Evolutionary conservation across 441 rosid species (phyloP), one percentile per base, ranked within the genome.

Genomic region (Eugenia klotzschiana): DNA sequence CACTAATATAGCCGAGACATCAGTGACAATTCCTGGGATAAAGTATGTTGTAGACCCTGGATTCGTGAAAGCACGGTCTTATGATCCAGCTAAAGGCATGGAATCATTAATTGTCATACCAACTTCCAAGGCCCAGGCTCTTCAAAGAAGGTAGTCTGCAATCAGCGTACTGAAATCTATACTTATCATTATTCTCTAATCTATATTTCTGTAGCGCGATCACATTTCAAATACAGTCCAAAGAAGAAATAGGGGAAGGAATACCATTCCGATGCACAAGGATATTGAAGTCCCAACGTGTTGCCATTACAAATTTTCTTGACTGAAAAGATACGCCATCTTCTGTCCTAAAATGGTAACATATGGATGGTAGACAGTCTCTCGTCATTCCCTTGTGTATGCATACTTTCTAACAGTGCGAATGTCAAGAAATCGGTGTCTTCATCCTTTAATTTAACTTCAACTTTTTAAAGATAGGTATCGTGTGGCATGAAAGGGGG

Each of bases 1-100:
- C 20, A 96, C 99, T 83, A 96, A 96, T 90, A 94, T 96, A 86
- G 98, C 99, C 0, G 99, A 96, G 92, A 96, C 99, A 84, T 96
- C 99, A 1, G 95, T 96, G 80, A 96, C 98, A 57, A 94, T 96
- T 77, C 97, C 99, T 86, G 99, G 98, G 86, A 91, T 95, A 86
- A 96, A 91, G 90, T 96, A 93, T 86, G 98, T 96, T 82, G 86
- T 96, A 84, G 99, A 96, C 87, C 93, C 98, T 82, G 99, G 99
- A 81, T 89, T 96, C 84, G 97, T 96, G 43, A 96, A 96, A 89
- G 95, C 99, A 51, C 95, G 98, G 49, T 89, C 88, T 41, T 96
- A 93, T 90, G 94, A 96, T 88, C 97, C 98, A 0, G 88, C 83
- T 83, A 96, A 93, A 89, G 99, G 98, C 54, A 91, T 96, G 91